Base-by-base conservation (phyloP, 2,329 filamentous ascomycete genomes). In the Xylaria polymorpha region DNA sequence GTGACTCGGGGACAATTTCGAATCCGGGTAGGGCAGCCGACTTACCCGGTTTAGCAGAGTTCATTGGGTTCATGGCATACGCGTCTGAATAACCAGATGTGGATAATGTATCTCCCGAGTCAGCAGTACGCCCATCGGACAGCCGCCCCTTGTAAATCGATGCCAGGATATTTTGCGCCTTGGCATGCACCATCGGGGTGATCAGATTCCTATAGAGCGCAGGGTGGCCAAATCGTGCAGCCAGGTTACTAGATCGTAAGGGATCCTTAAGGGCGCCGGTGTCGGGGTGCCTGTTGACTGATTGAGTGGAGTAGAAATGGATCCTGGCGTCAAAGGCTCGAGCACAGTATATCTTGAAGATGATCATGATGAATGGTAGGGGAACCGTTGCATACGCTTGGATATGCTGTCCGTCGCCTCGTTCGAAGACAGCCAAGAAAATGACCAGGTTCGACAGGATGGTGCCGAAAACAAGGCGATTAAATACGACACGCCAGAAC, bases 401-500 rank as follows among this genome's bases (percentile, higher is more conserved):
- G 7, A 80, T 75, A 44, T 84, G 92, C 4, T 80, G 81, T 71
- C 83, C 88, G 63, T 88, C 88, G 48, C 91, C 92, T 60, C 87
- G 88, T 15, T 91, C 90, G 81, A 90, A 93, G 58, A 93, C 87
- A 41, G 94, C 87, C 35, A 97, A 83, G 61, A 92, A 93, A 32
- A 94, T 89, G 64, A 98, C 86, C 10, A 93, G 79, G 74, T 97
- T 94, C 43, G 93, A 88, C 9, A 99, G 83, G 35, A 97, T 88
- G 0, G 89, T 86, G 35, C 90, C 93, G 75, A 98, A 95, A 29
- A 98, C 83, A 79, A 98, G 86, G n/a, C 96, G 92, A 80, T 99
- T 99, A 85, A 94, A 97, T 7, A 98, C 80, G 0, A 94, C 88
- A 20, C 94, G 90, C 96, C 96, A 99, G 78, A 94, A 97, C 79